Evolutionary conservation across 768 basidiomycete species (phyloP).

Genomic region (Fomitopsis pulvina): DNA sequence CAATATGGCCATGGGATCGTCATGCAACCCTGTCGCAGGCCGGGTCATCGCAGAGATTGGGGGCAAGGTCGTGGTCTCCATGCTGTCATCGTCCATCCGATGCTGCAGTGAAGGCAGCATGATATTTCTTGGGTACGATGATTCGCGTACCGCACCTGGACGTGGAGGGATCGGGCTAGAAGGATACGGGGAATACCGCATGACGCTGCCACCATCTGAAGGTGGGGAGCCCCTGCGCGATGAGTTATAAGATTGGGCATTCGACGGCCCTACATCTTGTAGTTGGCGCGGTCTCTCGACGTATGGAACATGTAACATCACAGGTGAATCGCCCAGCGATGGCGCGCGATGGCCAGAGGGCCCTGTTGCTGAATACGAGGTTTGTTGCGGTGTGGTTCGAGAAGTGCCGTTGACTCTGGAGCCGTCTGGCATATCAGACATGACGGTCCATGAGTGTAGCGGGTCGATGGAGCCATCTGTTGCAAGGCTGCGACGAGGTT

Average conservation of each 20-base stretch:
- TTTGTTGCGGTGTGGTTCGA: conserved; percentile 1
- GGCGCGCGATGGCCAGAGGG: neutral
- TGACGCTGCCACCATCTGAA: conserved; percentile 18
- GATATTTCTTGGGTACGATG: conserved; percentile 21
- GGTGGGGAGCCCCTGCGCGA: conserved; percentile 25
- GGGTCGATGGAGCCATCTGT: conserved; percentile 27
- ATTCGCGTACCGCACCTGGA: conserved; percentile 18
- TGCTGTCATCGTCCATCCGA: conserved; percentile 11
- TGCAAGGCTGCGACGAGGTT: conserved; percentile 48
- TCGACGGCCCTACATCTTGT: neutral
- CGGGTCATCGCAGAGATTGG: conserved; percentile 49
- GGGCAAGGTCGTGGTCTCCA: conserved; percentile 17
- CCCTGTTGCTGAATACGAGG: neutral
- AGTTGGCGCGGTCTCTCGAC: conserved; percentile 9
- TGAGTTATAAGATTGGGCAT: no score
- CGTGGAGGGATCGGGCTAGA: conserved; percentile 21
- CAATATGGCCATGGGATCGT: conserved; percentile 62
- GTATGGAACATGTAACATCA: conserved; percentile 22
- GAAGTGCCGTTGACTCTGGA: conserved; percentile 7
- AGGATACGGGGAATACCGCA: conserved; percentile 42
- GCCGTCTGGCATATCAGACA: conserved; percentile 29
- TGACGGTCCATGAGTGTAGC: conserved; percentile 41
- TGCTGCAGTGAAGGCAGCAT: conserved; percentile 37
- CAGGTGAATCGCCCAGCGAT: conserved; percentile 16
- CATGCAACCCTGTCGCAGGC: conserved; percentile 40